A percentile compares a stretch with the other conserved stretches of the same genome.
Evolutionary conservation across 2,329 filamentous ascomycete species (phyloP).

Genomic region (Coleophoma cylindrospora): DNA sequence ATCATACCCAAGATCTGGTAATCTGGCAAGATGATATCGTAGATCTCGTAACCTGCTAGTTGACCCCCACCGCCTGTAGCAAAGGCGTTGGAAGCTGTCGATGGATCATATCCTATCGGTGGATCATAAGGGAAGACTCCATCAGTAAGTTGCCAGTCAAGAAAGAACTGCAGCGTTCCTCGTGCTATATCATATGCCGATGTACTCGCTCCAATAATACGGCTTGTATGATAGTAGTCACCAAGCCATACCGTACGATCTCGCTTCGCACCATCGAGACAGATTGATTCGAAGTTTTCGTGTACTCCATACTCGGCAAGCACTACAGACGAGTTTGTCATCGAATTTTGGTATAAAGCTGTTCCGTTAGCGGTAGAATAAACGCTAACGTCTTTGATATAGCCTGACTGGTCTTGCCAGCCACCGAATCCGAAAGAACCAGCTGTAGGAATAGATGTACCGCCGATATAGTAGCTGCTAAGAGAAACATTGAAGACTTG

Average conservation of each 20-base stretch:
- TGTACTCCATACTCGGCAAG: constrained; percentile 33
- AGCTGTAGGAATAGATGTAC: too few relatives aligned
- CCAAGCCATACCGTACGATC: constrained; percentile 37
- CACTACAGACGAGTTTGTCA: constrained; percentile 16
- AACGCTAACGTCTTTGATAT: constrained; percentile 29
- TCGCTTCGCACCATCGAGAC: constrained; percentile 36
- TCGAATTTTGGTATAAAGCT: constrained; percentile 25
- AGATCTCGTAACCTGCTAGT: background rate
- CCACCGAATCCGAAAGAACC: constrained; percentile 35
- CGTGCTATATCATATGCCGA: constrained; percentile 28
- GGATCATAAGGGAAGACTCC: background rate
- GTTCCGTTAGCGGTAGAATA: constrained; percentile 21
- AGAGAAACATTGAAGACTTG: too few relatives aligned
- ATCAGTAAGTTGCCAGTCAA: constrained; percentile 19
- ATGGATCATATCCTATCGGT: background rate
- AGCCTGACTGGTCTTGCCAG: constrained; percentile 32
- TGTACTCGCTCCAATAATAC: constrained; percentile 30
- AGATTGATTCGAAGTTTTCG: constrained; percentile 29
- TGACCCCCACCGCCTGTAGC: too few relatives aligned
- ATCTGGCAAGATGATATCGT: background rate
- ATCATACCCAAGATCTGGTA: background rate
- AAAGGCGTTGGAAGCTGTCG: background rate
- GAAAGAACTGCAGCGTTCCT: constrained; percentile 27
- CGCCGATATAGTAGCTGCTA: too few relatives aligned
- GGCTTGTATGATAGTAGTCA: constrained; percentile 35